Percentiles rank a stretch among this genome's conserved stretches.
Evolutionary conservation across 164 flowering plant species (phyloP).

Genomic region (Umbilicus rupestris): DNA sequence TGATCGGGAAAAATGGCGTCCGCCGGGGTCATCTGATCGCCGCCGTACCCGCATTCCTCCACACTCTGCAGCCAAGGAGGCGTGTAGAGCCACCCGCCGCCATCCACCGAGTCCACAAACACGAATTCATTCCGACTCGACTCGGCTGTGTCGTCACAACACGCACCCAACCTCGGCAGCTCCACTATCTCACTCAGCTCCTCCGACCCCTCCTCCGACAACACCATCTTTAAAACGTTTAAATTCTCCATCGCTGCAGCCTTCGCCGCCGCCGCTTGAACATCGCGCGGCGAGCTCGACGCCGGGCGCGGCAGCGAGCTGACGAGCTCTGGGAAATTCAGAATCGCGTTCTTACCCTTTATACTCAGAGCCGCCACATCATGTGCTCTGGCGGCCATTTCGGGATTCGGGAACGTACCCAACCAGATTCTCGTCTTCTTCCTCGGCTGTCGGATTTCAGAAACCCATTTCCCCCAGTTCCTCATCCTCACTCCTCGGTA

Average conservation of each 20-base stretch:
- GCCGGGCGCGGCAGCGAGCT: neutral
- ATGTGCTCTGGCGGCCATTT: conserved; percentile 40
- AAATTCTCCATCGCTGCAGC: neutral
- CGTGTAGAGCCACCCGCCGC: conserved; percentile 1
- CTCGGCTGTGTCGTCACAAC: neutral
- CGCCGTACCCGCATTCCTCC: neutral
- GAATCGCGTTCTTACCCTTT: neutral
- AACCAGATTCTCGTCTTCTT: conserved; percentile 37
- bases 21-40: conserved; percentile 1
- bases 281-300: neutral
- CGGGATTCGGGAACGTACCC: conserved; percentile 34
- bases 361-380: conserved; percentile 21
- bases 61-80: neutral
- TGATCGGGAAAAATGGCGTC: neutral
- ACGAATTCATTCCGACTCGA: neutral
- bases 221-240: neutral
- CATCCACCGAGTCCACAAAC: neutral
- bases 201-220: neutral
- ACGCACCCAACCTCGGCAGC: neutral
- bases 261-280: neutral
- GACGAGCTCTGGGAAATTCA: neutral
- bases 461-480: conserved; percentile 42
- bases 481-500: conserved; percentile 33
- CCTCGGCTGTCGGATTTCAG: conserved; percentile 33
- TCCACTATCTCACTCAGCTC: conserved; percentile 5